phyloP scores from a whole-genome alignment of 805 yeast species.

The Lipomyces lipofer region DNA sequence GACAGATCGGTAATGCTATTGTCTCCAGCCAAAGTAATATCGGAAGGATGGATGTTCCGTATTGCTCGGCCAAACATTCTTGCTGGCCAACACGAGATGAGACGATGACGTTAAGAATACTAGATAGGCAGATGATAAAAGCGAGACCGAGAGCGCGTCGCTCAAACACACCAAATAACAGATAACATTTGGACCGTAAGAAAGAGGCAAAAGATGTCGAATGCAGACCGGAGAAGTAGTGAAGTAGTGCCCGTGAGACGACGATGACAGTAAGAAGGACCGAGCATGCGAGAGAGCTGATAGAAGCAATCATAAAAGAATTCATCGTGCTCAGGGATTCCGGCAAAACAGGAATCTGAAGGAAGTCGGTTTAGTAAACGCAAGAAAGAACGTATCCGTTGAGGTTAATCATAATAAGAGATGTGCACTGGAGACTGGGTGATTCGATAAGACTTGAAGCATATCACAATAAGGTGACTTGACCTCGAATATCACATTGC shows the following conservation, averaged over 20 bases:
- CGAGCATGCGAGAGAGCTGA: slow-evolving; percentile 10
- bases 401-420: no score
- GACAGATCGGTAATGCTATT: slow-evolving; percentile 14
- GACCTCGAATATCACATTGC: no score
- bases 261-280: slow-evolving; percentile 3
- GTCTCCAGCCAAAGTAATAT: slow-evolving; percentile 16
- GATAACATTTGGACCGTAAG: neutral
- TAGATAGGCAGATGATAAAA: neutral
- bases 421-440: no score
- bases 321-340: no score
- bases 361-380: no score
- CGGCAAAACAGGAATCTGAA: no score
- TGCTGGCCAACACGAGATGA: slow-evolving; percentile 4
- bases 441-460: no score
- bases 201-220: neutral
- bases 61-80: slow-evolving; percentile 8
- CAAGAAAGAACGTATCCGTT: no score
- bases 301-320: slow-evolving; percentile 10
- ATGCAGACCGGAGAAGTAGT: neutral
- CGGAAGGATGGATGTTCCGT: slow-evolving; percentile 9
- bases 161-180: slow-evolving; percentile 18
- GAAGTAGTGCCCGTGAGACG: slow-evolving; percentile 8
- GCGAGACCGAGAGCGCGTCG: slow-evolving; percentile 20
- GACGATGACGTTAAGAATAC: slow-evolving; percentile 13
- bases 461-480: no score